Percentiles rank a stretch among this genome's conserved stretches.
phyloP scores from a whole-genome alignment of 805 yeast species.

The Metschnikowia gruessii region DNA sequence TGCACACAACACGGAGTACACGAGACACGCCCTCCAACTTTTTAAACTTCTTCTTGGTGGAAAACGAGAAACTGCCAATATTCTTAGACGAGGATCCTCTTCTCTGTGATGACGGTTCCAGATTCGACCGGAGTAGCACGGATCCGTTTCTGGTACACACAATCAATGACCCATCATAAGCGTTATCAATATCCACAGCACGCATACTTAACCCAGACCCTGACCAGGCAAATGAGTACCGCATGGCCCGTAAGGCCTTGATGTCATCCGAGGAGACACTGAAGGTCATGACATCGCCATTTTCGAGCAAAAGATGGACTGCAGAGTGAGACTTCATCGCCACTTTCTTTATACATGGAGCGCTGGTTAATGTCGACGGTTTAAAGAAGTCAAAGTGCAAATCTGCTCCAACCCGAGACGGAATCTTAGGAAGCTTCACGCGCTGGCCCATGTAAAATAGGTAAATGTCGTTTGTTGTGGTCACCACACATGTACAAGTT shows the following conservation, averaged over 20 bases:
- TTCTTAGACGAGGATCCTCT: conserved; percentile 29
- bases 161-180: conserved; percentile 65
- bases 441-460: conserved; percentile 58
- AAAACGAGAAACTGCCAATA: conserved; percentile 25
- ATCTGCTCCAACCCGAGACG: conserved; percentile 35
- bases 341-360: conserved; percentile 32
- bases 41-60: conserved; percentile 46
- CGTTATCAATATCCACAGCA: conserved; percentile 65
- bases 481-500: conserved; percentile 62
- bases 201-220: conserved; percentile 56
- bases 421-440: conserved; percentile 43
- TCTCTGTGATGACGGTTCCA: conserved; percentile 20
- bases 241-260: conserved; percentile 39
- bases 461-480: conserved; percentile 57
- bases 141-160: conserved; percentile 69
- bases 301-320: conserved; percentile 51
- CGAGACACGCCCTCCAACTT: conserved; percentile 54
- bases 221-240: conserved; percentile 55
- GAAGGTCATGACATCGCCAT: conserved; percentile 56
- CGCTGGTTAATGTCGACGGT: conserved; percentile 49
- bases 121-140: conserved; percentile 45
- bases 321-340: conserved; percentile 38
- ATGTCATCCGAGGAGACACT: conserved; percentile 22
- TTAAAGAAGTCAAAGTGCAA: conserved; percentile 52
- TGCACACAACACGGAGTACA: conserved; percentile 63